Conservation (phyloP, 768 basidiomycete species). For the Lenzites betulinus region DNA sequence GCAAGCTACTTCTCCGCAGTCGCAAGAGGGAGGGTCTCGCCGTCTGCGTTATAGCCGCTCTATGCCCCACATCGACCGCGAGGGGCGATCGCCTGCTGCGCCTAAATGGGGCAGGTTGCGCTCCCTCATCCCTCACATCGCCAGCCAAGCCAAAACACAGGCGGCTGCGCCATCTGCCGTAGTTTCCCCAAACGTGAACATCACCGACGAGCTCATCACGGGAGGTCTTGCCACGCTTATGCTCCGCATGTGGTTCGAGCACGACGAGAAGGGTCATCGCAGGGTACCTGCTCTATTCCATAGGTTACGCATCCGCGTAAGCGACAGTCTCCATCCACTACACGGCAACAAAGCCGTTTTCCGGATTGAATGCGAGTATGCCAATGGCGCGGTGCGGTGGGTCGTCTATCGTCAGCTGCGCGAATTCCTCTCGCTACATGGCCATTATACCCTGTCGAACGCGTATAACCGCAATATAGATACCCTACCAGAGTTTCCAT, state of each 20-base stretch:
- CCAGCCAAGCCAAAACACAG: slow-evolving; percentile 35
- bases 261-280: slow-evolving; percentile 82
- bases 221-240: slow-evolving; percentile 80
- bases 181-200: slow-evolving; percentile 59
- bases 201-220: slow-evolving; percentile 79
- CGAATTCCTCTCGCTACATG: slow-evolving; percentile 88
- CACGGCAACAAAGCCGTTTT: slow-evolving; percentile 79
- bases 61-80: slow-evolving; percentile 26
- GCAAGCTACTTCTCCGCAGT: background rate
- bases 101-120: slow-evolving; percentile 66
- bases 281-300: slow-evolving; percentile 79
- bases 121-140: slow-evolving; percentile 62
- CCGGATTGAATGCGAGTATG: slow-evolving; percentile 95
- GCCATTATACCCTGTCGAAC: slow-evolving; percentile 87
- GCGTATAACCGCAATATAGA: slow-evolving; percentile 72
- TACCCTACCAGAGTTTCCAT: slow-evolving; percentile 90
- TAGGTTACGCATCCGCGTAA: slow-evolving; percentile 80
- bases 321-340: slow-evolving; percentile 82
- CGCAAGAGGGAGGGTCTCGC: background rate
- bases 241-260: slow-evolving; percentile 82
- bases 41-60: slow-evolving; percentile 33
- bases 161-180: slow-evolving; percentile 49
- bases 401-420: slow-evolving; percentile 92
- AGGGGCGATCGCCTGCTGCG: slow-evolving; percentile 22
- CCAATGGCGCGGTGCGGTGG: slow-evolving; percentile 90